phyloP scores from a whole-genome alignment of 2,329 filamentous ascomycete species.

The Bipolaris zeicola region DNA sequence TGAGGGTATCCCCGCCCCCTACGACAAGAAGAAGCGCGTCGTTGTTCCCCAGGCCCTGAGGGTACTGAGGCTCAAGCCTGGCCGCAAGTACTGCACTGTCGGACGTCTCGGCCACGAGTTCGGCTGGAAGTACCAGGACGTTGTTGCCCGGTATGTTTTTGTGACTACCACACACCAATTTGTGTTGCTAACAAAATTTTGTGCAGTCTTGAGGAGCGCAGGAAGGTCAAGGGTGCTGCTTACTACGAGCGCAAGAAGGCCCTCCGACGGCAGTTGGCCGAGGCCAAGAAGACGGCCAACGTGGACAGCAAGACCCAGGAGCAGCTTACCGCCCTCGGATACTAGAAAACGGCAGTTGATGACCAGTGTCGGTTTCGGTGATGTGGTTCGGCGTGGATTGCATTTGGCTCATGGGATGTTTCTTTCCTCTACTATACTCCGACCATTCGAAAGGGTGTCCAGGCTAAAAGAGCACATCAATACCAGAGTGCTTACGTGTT shows the following conservation, averaged over 20 bases:
- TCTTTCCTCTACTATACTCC: slow-evolving; percentile 47
- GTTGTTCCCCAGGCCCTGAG: slow-evolving; percentile 98
- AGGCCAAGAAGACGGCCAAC: slow-evolving; percentile 90
- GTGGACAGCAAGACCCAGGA: slow-evolving; percentile 85
- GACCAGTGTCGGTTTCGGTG: slow-evolving; percentile 37
- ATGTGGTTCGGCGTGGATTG: slow-evolving; percentile 45
- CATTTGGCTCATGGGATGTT: slow-evolving; percentile 48
- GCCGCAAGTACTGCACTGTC: slow-evolving; percentile 99
- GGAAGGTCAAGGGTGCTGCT: slow-evolving; percentile 98
- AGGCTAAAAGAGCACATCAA: slow-evolving; percentile 48
- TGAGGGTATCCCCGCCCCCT: slow-evolving; percentile 97
- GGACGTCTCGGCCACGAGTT: slow-evolving; percentile 98
- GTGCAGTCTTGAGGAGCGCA: slow-evolving; percentile 92
- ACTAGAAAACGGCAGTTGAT: slow-evolving; percentile 65
- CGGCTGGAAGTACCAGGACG: slow-evolving; percentile 99
- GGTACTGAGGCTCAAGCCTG: slow-evolving; percentile 95
- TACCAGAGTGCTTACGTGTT: slow-evolving; percentile 46
- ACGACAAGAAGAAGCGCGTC: slow-evolving; percentile 99
- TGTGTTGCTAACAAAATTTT: slow-evolving; percentile 26
- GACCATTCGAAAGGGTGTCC: slow-evolving; percentile 46
- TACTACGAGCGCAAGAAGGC: slow-evolving; percentile 99
- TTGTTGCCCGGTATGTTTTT: slow-evolving; percentile 88
- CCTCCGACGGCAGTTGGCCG: slow-evolving; percentile 83
- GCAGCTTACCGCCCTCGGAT: slow-evolving; percentile 88
- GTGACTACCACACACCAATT: not conserved